Evolutionary conservation across 345 rosid genomes (phyloP), one percentile per base, ranked within the genome.

Genomic region (Boechera retrofracta): DNA sequence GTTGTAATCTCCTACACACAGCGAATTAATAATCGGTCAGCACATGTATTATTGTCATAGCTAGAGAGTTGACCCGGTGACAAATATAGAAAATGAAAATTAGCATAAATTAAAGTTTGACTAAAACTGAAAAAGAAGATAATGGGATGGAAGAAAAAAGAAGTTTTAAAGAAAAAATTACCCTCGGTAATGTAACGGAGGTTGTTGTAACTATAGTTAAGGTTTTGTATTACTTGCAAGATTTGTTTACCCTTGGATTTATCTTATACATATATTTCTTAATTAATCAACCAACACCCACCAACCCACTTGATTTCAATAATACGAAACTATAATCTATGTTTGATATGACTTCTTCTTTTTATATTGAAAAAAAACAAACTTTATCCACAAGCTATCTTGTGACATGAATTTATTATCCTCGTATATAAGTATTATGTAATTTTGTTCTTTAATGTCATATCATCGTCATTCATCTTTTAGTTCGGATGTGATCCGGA

Each of bases 201-300:
- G 63, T 73, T 10, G 47, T 73, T 64, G 61, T 51, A 72, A 18
- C 60, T 36, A 62, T 31, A 5, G 4, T 59, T 42, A 64, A 42
- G 67, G 28, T 10, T n/a, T 57, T 38, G 10, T 57, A 67, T n/a
- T 44, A 75, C 67, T 68, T 67, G 61, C 51, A 47, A 75, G 79
- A 31, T 3, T 31, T 21, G 24, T 21, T 21, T 21, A 21, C 24
- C 24, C 24, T 21, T 21, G 24, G 24, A 21, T 21, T 3, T 31
- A 3, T 31, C 32, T 31, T 31, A 31, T 31, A 4, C 58, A 24
- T 55, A 64, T 64, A 49, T 54, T 41, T 21, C 39, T 45, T 65
- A 57, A 47, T 58, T 58, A 67, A 75, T 57, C 67, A 67, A 59
- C 73, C 32, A 67, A 58, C 44, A 54, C 47, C 77, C 35, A 75